Percentiles rank a stretch among this genome's conserved stretches.
Evolutionary conservation across 2,329 filamentous ascomycete genomes (phyloP).

Genomic region (Pleurostoma richardsiae): DNA sequence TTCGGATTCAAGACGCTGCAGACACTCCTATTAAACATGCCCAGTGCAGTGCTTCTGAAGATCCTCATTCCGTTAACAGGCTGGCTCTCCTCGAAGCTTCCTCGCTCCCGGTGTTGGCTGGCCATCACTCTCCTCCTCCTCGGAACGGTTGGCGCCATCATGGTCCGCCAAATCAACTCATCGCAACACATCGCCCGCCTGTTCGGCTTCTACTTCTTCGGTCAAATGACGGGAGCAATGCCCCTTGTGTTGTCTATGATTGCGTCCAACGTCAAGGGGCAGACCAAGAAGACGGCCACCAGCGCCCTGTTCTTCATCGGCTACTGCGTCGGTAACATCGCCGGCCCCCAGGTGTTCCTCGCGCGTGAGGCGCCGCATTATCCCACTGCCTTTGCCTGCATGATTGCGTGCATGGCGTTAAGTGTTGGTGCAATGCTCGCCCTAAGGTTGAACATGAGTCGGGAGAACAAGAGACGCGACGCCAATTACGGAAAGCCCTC

Average conservation of each 20-base stretch:
- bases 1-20: constrained; percentile 33
- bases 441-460: background rate
- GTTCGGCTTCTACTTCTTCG: constrained; percentile 45
- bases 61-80: constrained; percentile 47
- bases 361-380: constrained; percentile 40
- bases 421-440: background rate
- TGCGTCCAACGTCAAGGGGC: constrained; percentile 39
- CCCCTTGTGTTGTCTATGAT: constrained; percentile 49
- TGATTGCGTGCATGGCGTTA: background rate
- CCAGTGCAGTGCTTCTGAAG: constrained; percentile 47
- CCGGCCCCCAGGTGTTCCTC: constrained; percentile 40
- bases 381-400: constrained; percentile 35
- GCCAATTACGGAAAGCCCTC: background rate
- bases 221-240: constrained; percentile 43
- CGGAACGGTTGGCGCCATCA: constrained; percentile 39
- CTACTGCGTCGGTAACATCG: constrained; percentile 40
- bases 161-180: constrained; percentile 43
- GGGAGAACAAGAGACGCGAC: background rate
- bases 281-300: constrained; percentile 39
- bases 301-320: constrained; percentile 40
- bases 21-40: constrained; percentile 49
- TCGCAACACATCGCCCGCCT: constrained; percentile 39
- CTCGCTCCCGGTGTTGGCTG: constrained; percentile 42
- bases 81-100: constrained; percentile 42
- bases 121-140: constrained; percentile 48